These are phyloP conservation scores for Naegleria fowleri DNA, from an alignment of 208 protist species.

Conservation along the genomic window DNA sequence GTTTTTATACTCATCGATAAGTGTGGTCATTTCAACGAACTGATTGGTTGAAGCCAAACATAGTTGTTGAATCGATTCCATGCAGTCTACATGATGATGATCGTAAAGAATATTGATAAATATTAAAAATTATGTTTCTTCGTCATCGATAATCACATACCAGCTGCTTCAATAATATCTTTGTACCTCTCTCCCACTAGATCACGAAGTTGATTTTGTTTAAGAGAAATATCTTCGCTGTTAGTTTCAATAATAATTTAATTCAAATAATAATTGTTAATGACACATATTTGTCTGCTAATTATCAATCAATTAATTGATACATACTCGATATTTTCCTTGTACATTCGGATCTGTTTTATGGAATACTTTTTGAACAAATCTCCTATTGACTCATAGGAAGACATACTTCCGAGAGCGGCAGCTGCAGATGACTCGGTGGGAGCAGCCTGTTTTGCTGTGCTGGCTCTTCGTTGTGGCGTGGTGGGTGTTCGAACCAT, in stretches of 20 bases:
- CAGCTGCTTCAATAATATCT: neutral
- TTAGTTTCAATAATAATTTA: neutral
- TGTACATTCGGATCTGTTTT: neutral
- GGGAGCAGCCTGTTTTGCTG: too few species aligned
- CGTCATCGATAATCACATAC: neutral
- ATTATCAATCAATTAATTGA: too few species aligned
- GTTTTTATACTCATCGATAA: constrained; percentile 3
- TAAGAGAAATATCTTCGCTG: neutral
- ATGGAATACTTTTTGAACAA: neutral
- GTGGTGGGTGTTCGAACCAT: too few species aligned
- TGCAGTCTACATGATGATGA: neutral
- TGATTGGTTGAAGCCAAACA: neutral
- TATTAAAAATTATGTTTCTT: too few species aligned
- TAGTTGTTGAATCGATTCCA: neutral
- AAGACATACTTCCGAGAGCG: too few species aligned
- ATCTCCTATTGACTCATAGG: neutral
- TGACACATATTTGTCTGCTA: too few species aligned
- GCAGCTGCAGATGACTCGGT: too few species aligned
- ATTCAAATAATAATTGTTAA: too few species aligned
- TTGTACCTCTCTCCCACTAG: neutral
- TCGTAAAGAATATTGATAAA: too few species aligned
- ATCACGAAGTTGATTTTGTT: neutral
- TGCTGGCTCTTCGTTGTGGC: too few species aligned
- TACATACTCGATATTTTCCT: neutral
- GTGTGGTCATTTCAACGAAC: neutral